Conservation (phyloP, 352 stramenopile genomes). For the Sclerospora graminicola region DNA sequence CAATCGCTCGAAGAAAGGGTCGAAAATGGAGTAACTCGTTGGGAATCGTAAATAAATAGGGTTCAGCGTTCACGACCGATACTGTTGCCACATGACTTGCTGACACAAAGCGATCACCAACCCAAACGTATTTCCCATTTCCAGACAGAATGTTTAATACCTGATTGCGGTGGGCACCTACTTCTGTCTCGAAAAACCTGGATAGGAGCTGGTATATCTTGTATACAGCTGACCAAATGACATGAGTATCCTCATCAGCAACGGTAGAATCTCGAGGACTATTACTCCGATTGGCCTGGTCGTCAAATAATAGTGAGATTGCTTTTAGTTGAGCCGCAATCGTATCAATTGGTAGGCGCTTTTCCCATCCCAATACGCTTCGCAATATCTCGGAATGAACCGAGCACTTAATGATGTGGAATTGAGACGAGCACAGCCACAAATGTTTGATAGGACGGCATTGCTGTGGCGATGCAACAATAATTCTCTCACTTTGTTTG, state of each 20-base stretch:
- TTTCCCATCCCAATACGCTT: slow-evolving; percentile 37
- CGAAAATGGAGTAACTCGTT: slow-evolving; percentile 58
- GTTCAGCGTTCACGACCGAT: slow-evolving; percentile 43
- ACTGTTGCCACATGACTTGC: slow-evolving; percentile 39
- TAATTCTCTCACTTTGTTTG: slow-evolving; percentile 18
- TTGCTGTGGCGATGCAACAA: slow-evolving; percentile 37
- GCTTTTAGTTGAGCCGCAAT: slow-evolving; percentile 43
- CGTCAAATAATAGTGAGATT: slow-evolving; percentile 31
- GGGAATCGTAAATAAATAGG: slow-evolving; percentile 50
- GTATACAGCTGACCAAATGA: slow-evolving; percentile 45
- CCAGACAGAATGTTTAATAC: slow-evolving; percentile 30
- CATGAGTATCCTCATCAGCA: slow-evolving; percentile 20
- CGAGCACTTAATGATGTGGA: slow-evolving; percentile 41
- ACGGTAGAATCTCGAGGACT: not conserved
- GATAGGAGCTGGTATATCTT: slow-evolving; percentile 48
- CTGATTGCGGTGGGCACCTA: slow-evolving; percentile 6
- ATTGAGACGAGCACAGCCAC: slow-evolving; percentile 55
- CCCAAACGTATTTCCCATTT: slow-evolving; percentile 47
- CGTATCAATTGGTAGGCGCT: slow-evolving; percentile 21
- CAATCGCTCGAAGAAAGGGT: slow-evolving; percentile 47
- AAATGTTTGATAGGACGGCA: slow-evolving; percentile 31
- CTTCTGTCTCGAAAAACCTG: slow-evolving; percentile 43
- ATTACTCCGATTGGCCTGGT: not conserved
- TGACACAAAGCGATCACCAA: slow-evolving; percentile 44
- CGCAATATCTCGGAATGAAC: slow-evolving; percentile 33